phyloP scores from a whole-genome alignment of 2,329 filamentous ascomycete genomes.

The Zopfia rhizophila region DNA sequence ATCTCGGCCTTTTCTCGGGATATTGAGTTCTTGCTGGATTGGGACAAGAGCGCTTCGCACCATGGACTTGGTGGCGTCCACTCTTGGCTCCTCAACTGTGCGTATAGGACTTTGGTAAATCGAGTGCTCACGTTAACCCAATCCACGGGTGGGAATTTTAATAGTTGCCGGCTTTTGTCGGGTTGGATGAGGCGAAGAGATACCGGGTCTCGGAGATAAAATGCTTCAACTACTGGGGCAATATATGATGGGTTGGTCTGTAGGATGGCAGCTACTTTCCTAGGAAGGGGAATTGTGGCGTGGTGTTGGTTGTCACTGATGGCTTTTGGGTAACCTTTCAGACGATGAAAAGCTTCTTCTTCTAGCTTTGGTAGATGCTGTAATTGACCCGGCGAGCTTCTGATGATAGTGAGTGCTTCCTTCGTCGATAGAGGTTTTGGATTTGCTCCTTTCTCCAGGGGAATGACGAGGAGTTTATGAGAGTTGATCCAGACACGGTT shows the following conservation, averaged over 20 bases:
- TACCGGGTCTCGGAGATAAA: conserved; percentile 88
- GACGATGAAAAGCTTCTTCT: conserved; percentile 88
- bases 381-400: conserved; percentile 65
- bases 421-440: conserved; percentile 64
- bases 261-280: conserved; percentile 82
- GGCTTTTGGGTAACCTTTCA: conserved; percentile 83
- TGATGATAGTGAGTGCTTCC: conserved; percentile 72
- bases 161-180: conserved; percentile 58
- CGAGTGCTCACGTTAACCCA: conserved; percentile 80
- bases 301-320: conserved; percentile 81
- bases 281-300: conserved; percentile 77
- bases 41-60: conserved; percentile 53
- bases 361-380: conserved; percentile 80
- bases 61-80: conserved; percentile 74
- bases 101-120: conserved; percentile 90
- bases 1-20: conserved; percentile 64
- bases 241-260: conserved; percentile 79
- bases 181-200: conserved; percentile 73
- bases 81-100: conserved; percentile 87
- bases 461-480: conserved; percentile 79
- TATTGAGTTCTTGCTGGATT: conserved; percentile 35
- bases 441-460: conserved; percentile 54
- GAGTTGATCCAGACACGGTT: conserved; percentile 90
- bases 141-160: conserved; percentile 79
- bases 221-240: conserved; percentile 85